These are phyloP conservation scores for Paspalum vaginatum DNA, from an alignment of 176 grass and related monocot genomes.

Conservation along the genomic window DNA sequence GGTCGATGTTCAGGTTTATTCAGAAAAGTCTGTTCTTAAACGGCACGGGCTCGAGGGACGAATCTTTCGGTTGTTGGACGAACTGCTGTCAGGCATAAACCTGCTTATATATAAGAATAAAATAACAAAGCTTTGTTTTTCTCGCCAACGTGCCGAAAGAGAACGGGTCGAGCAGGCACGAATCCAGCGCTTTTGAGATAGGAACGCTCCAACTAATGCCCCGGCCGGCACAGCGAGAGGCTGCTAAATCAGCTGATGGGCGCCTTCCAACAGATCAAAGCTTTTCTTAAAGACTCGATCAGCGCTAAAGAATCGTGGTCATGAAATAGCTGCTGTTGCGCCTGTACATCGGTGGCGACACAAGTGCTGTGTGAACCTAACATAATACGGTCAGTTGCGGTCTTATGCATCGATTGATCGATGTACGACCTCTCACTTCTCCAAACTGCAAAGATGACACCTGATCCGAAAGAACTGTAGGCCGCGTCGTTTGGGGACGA, in stretches of 20 bases:
- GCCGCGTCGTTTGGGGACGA: background rate
- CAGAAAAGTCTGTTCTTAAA: slow-evolving; percentile 28
- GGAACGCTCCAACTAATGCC: slow-evolving; percentile 46
- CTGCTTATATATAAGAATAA: slow-evolving; percentile 6
- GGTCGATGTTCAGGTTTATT: slow-evolving; percentile 38
- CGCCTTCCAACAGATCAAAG: slow-evolving; percentile 38
- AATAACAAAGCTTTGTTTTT: slow-evolving; percentile 18
- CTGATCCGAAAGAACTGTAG: slow-evolving; percentile 6
- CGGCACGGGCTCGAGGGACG: slow-evolving; percentile 20
- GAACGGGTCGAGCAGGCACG: slow-evolving; percentile 9
- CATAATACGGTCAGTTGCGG: background rate
- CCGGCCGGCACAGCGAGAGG: slow-evolving; percentile 1
- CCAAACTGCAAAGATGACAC: background rate
- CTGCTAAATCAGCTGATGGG: slow-evolving; percentile 34
- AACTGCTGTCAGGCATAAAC: slow-evolving; percentile 11
- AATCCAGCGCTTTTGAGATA: slow-evolving; percentile 16
- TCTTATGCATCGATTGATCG: background rate
- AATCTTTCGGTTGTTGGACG: slow-evolving; percentile 39
- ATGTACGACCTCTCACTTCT: background rate
- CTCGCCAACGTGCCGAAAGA: slow-evolving; percentile 26
- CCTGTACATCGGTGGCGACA: background rate
- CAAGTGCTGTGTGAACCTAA: background rate
- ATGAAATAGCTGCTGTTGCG: background rate
- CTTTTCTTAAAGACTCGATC: slow-evolving; percentile 46
- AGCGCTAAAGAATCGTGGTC: background rate